Evolutionary conservation across 495 filamentous ascomycete genomes (phyloP).

Genomic region (Echria macrotheca): DNA sequence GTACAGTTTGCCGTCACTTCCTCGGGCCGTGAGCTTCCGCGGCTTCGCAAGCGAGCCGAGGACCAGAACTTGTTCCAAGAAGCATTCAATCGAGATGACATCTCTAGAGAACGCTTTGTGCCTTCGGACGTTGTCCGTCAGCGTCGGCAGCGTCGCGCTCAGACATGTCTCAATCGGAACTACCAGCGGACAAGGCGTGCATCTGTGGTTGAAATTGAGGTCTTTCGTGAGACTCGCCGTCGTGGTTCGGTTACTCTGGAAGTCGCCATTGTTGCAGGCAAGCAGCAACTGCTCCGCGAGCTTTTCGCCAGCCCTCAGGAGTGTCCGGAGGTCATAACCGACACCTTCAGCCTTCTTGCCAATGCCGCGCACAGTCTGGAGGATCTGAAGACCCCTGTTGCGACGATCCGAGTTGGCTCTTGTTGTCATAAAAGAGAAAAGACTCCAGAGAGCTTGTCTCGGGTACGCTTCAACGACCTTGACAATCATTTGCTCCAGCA

Average conservation of each 20-base stretch:
- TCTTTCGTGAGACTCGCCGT: conserved; percentile 64
- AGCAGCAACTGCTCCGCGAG: conserved; percentile 77
- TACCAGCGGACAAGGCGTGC: conserved; percentile 75
- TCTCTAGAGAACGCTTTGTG: conserved; percentile 77
- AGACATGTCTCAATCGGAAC: conserved; percentile 83
- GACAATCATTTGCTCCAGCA: conserved; percentile 70
- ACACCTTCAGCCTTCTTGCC: conserved; percentile 32
- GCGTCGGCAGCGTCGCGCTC: conserved; percentile 72
- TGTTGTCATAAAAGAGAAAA: conserved; percentile 70
- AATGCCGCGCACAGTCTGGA: conserved; percentile 36
- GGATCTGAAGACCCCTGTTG: conserved; percentile 45
- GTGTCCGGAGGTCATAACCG: conserved; percentile 50
- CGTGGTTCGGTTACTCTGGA: conserved; percentile 57
- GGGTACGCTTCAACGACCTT: conserved; percentile 77
- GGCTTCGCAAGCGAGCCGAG: conserved; percentile 88
- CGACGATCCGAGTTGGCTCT: conserved; percentile 46
- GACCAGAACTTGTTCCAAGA: conserved; percentile 82
- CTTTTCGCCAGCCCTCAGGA: conserved; percentile 74
- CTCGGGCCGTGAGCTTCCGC: conserved; percentile 79
- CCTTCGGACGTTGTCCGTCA: conserved; percentile 61
- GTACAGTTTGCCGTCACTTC: conserved; percentile 83
- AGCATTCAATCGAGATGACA: conserved; percentile 50
- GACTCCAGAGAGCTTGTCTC: conserved; percentile 87
- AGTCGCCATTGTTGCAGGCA: conserved; percentile 73
- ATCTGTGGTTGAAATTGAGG: conserved; percentile 77